Percentiles rank a stretch among this genome's conserved stretches.
Evolutionary conservation across 2,329 filamentous ascomycete genomes (phyloP).

Genomic region (Penicillium sp.): DNA sequence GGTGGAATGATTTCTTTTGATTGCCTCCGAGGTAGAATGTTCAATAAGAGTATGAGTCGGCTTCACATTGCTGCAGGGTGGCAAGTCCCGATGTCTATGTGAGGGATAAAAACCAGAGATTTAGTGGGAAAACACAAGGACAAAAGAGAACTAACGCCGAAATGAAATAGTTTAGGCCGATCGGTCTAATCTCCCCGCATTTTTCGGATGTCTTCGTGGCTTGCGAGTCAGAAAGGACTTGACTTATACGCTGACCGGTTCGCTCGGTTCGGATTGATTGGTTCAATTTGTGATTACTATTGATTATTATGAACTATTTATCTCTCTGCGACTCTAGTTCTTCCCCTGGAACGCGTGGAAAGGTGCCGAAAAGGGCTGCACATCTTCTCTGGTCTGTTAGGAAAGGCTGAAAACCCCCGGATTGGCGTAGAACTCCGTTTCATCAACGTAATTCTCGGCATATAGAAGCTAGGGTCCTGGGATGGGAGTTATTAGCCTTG

Average conservation of each 20-base stretch:
- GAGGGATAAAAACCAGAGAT: slow-evolving; percentile 1
- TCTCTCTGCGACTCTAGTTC: neutral
- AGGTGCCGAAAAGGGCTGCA: neutral
- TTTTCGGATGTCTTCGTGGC: slow-evolving; percentile 5
- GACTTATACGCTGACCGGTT: neutral
- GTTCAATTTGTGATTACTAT: neutral
- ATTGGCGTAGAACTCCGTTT: neutral
- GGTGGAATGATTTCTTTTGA: neutral
- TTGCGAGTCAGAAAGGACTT: neutral
- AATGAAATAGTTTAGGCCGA: slow-evolving; percentile 15
- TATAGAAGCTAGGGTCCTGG: slow-evolving; percentile 4
- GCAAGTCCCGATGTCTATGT: neutral
- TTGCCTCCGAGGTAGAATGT: neutral
- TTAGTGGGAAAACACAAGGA: neutral
- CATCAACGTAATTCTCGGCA: slow-evolving; percentile 12
- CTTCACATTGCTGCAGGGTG: neutral
- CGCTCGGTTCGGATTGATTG: neutral
- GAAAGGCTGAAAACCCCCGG: neutral
- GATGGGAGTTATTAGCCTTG: neutral
- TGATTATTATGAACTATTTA: neutral
- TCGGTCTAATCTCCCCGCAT: slow-evolving; percentile 24
- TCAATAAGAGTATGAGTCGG: neutral
- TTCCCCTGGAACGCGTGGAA: neutral
- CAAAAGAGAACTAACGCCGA: slow-evolving; percentile 9
- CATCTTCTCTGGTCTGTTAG: neutral